phyloP scores from a whole-genome alignment of 768 basidiomycete genomes.

The Filobasidium floriforme region DNA sequence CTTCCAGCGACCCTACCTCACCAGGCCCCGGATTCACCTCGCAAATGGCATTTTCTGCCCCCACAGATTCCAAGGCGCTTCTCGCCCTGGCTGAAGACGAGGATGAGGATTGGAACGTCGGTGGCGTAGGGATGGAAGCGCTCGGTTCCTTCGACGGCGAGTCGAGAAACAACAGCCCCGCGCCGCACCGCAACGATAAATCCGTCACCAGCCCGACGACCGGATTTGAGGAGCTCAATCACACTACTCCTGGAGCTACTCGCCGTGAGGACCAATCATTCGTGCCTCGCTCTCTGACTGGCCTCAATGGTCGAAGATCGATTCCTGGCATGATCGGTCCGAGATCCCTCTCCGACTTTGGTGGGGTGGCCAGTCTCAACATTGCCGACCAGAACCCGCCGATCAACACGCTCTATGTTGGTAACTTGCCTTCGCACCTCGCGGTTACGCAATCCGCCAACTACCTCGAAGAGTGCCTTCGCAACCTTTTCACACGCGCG shows the following conservation, averaged over 20 bases:
- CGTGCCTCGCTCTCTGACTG: conserved; percentile 6
- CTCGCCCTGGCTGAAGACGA: conserved; percentile 43
- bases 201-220: background rate
- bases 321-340: background rate
- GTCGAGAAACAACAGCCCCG: conserved; percentile 19
- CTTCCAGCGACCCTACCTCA: background rate
- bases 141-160: conserved; percentile 23
- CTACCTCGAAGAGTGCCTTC: conserved; percentile 76
- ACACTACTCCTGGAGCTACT: background rate
- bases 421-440: conserved; percentile 79
- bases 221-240: background rate
- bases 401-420: conserved; percentile 99
- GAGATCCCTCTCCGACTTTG: conserved; percentile 1
- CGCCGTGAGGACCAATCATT: background rate
- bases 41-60: background rate
- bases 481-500: conserved; percentile 68
- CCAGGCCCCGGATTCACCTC: background rate
- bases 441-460: conserved; percentile 61
- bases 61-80: conserved; percentile 37
- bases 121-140: conserved; percentile 29
- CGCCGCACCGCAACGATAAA: background rate
- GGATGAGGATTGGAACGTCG: conserved; percentile 41
- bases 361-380: conserved; percentile 30
- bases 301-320: conserved; percentile 4
- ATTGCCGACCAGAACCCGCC: conserved; percentile 87